Evolutionary conservation across 2,329 filamentous ascomycete genomes (phyloP).

Genomic region (Cercospora zeae-maydis): DNA sequence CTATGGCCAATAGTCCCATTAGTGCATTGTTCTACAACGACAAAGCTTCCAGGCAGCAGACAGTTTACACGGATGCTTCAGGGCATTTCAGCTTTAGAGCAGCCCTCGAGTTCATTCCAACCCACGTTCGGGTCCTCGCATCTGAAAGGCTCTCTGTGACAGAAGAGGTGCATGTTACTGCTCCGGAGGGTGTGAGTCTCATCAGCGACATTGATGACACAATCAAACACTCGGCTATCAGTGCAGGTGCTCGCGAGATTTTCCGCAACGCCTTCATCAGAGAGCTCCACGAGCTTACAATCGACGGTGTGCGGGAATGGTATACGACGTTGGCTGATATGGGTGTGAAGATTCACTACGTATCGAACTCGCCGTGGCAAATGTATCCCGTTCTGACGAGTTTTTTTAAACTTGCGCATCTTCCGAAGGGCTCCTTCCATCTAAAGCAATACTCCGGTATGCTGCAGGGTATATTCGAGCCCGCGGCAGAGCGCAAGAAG

Average conservation of each 20-base stretch:
- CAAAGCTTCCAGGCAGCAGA: constrained; percentile 73
- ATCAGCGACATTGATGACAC: constrained; percentile 99
- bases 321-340: constrained; percentile 72
- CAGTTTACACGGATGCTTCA: constrained; percentile 77
- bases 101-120: constrained; percentile 83
- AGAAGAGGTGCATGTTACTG: constrained; percentile 72
- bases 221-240: constrained; percentile 91
- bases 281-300: constrained; percentile 73
- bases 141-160: constrained; percentile 80
- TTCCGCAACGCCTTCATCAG: constrained; percentile 95
- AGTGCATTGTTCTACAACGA: constrained; percentile 96
- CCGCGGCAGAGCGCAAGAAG: constrained; percentile 91
- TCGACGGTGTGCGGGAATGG: constrained; percentile 88
- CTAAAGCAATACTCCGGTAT: constrained; percentile 95
- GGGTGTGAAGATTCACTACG: constrained; percentile 90
- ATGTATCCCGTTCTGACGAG: constrained; percentile 83
- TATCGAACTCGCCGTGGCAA: constrained; percentile 99
- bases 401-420: constrained; percentile 74
- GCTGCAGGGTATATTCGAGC: constrained; percentile 97
- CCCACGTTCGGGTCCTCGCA: constrained; percentile 80
- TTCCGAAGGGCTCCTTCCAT: constrained; percentile 88
- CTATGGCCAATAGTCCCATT: constrained; percentile 71
- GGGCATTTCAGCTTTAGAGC: constrained; percentile 83
- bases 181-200: constrained; percentile 76
- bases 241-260: constrained; percentile 82